These are phyloP conservation scores for Cucumis cinereus DNA, from an alignment of 306 rosid genomes.

Conservation along the genomic window DNA sequence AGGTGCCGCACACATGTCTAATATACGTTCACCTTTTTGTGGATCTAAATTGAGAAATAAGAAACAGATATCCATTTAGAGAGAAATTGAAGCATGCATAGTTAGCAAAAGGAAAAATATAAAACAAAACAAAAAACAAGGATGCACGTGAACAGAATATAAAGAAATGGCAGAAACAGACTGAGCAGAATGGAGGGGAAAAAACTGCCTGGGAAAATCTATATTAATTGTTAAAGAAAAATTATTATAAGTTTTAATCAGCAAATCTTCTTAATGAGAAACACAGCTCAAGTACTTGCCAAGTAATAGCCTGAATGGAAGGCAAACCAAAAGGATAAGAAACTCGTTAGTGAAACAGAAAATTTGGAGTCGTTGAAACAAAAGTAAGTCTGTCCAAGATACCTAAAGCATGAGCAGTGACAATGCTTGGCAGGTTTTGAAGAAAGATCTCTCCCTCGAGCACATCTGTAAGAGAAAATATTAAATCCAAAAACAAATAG, in stretches of 20 bases:
- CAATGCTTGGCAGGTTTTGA: constrained; percentile 87
- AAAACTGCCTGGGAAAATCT: background rate
- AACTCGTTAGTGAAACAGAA: background rate
- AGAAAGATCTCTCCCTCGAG: constrained; percentile 96
- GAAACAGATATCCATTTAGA: background rate
- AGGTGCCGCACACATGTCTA: constrained; percentile 99
- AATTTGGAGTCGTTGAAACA: background rate
- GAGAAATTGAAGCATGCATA: background rate
- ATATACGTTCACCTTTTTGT: constrained; percentile 67
- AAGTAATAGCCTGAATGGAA: background rate
- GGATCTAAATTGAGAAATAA: constrained; percentile 46
- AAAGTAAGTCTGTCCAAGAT: background rate
- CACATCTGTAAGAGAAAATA: constrained; percentile 40
- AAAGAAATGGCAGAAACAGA: background rate
- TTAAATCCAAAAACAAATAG: background rate
- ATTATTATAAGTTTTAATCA: background rate
- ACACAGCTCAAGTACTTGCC: background rate
- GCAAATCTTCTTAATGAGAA: background rate
- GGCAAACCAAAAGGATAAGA: background rate
- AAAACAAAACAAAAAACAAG: background rate
- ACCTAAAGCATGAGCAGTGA: constrained; percentile 92
- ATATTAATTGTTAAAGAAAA: background rate
- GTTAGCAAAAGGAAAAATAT: background rate
- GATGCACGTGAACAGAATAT: background rate
- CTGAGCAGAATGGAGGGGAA: too few species aligned